Conservation (phyloP, 352 stramenopile genomes). For the Pythium myriotylum region DNA sequence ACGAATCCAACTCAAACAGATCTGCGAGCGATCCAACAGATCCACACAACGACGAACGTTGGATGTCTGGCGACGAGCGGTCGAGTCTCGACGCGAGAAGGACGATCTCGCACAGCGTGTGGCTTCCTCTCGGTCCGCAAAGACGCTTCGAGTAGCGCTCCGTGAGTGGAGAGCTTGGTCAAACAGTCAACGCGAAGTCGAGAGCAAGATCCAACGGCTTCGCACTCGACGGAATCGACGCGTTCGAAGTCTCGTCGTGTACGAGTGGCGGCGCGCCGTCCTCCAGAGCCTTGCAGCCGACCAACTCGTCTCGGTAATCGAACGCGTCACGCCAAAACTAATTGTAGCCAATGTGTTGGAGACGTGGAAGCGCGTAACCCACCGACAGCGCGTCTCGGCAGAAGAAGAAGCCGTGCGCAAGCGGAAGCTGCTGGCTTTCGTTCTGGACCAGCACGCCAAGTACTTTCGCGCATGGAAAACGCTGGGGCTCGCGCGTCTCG, state of each 20-base stretch:
- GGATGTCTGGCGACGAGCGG: not conserved
- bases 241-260: not conserved
- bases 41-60: not conserved
- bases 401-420: constrained; percentile 25
- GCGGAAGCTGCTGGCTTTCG: too few relatives aligned
- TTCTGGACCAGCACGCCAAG: constrained; percentile 3
- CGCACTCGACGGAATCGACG: not conserved
- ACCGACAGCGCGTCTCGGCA: not conserved
- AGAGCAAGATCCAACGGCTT: not conserved
- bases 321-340: not conserved
- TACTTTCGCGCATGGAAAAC: constrained; percentile 41
- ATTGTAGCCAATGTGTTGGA: constrained; percentile 3
- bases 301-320: not conserved
- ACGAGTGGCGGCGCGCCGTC: not conserved
- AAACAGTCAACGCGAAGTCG: not conserved
- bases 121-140: not conserved
- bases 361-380: constrained; percentile 8
- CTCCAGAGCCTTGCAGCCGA: not conserved
- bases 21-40: not conserved
- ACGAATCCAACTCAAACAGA: not conserved
- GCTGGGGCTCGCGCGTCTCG: not conserved
- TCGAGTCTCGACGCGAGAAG: not conserved
- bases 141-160: not conserved
- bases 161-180: not conserved
- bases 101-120: not conserved